These are phyloP conservation scores for Phytophthora kernoviae DNA, from an alignment of 352 stramenopile genomes.

Conservation along the genomic window DNA sequence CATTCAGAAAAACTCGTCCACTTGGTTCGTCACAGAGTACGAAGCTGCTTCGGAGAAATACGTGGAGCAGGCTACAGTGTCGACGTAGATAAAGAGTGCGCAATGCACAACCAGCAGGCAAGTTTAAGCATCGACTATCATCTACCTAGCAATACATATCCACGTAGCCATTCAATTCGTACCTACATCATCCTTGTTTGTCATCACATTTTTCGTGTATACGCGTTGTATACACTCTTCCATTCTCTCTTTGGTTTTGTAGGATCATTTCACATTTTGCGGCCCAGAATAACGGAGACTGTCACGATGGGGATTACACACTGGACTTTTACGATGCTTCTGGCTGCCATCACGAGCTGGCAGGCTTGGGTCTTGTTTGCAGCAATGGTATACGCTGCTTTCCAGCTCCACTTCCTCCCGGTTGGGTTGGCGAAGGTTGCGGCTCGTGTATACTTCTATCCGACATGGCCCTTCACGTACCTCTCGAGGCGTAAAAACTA, in stretches of 20 bases:
- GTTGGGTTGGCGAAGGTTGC: constrained; percentile 74
- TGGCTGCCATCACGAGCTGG: constrained; percentile 28
- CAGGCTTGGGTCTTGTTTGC: constrained; percentile 22
- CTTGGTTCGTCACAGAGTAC: constrained; percentile 77
- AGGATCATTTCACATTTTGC: too few relatives aligned
- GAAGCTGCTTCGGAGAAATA: constrained; percentile 56
- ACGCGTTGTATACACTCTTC: neutral
- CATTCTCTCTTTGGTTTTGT: neutral
- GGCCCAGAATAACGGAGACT: neutral
- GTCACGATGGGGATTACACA: constrained; percentile 10
- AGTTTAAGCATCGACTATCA: neutral
- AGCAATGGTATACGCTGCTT: constrained; percentile 69
- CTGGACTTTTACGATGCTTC: constrained; percentile 22
- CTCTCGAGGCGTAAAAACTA: constrained; percentile 87
- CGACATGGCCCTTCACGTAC: constrained; percentile 93
- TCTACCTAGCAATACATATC: neutral
- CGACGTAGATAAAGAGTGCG: neutral
- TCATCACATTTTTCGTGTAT: constrained; percentile 1
- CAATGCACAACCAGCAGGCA: neutral
- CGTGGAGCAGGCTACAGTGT: constrained; percentile 43
- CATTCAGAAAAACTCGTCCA: constrained; percentile 76
- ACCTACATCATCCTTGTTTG: too few relatives aligned
- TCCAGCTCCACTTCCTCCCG: constrained; percentile 92
- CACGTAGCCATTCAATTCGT: neutral
- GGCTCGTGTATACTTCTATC: constrained; percentile 90